These are phyloP conservation scores for Cyphellophora attinorum DNA, from an alignment of 2,329 filamentous ascomycete genomes.

Conservation along the genomic window DNA sequence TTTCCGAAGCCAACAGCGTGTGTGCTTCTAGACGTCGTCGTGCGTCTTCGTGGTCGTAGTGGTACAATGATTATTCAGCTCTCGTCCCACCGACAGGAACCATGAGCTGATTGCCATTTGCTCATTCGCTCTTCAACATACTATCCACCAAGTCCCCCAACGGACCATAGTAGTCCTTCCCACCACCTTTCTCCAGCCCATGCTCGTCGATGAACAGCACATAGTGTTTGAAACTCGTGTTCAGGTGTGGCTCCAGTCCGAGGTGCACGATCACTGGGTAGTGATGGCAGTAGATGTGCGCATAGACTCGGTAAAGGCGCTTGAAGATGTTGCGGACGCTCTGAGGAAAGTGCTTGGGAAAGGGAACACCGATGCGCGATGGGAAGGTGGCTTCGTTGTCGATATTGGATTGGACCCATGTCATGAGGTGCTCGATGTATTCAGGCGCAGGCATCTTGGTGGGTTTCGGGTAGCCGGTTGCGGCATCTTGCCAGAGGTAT, in stretches of 20 bases:
- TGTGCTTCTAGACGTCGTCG: too few relatives aligned
- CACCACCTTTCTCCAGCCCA: conserved; percentile 61
- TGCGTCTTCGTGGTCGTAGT: too few relatives aligned
- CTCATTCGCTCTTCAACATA: conserved; percentile 89
- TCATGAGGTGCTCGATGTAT: conserved; percentile 97
- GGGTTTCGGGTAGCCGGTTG: conserved; percentile 76
- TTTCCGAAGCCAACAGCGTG: too few relatives aligned
- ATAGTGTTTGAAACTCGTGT: conserved; percentile 99
- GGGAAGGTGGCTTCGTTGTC: conserved; percentile 94
- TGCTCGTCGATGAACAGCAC: conserved; percentile 98
- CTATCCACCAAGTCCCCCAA: conserved; percentile 92
- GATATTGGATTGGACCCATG: conserved; percentile 89
- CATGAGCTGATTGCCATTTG: too few relatives aligned
- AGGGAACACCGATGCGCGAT: conserved; percentile 86
- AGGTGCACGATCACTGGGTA: conserved; percentile 94
- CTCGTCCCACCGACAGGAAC: too few relatives aligned
- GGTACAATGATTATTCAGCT: too few relatives aligned
- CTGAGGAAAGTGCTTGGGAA: conserved; percentile 82
- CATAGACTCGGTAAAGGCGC: conserved; percentile 95
- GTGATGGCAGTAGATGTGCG: conserved; percentile 99
- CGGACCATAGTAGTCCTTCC: conserved; percentile 95
- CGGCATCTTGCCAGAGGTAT: conserved; percentile 96
- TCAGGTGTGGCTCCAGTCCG: conserved; percentile 90
- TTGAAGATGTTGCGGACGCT: conserved; percentile 96
- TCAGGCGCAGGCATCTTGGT: conserved; percentile 97